Percentiles rank a stretch among this genome's conserved stretches.
These are phyloP conservation scores for Diaporthe australafricana DNA, from an alignment of 2,329 filamentous ascomycete species.

Conservation along the genomic window DNA sequence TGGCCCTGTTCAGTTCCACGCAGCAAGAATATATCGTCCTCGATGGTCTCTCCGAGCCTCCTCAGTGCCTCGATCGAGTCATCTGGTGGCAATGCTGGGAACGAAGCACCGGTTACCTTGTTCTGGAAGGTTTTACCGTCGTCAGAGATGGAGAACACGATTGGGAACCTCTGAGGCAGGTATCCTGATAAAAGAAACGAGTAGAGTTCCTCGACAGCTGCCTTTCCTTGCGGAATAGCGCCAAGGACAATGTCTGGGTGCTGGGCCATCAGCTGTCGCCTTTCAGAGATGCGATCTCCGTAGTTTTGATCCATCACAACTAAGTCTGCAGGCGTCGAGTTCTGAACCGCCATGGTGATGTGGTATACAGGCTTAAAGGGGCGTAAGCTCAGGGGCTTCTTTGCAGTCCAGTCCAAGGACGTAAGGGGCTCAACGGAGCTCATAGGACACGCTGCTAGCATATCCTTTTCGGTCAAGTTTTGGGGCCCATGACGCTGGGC, in stretches of 20 bases:
- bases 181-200: slow-evolving; percentile 58
- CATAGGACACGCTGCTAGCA: slow-evolving; percentile 25
- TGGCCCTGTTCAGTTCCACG: slow-evolving; percentile 56
- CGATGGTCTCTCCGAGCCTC: slow-evolving; percentile 61
- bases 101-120: slow-evolving; percentile 48
- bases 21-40: slow-evolving; percentile 67
- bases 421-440: slow-evolving; percentile 43
- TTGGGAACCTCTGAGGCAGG: slow-evolving; percentile 61
- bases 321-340: slow-evolving; percentile 59
- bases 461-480: neutral
- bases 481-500: neutral
- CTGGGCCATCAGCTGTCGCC: slow-evolving; percentile 52
- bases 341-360: slow-evolving; percentile 64
- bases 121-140: slow-evolving; percentile 53
- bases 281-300: slow-evolving; percentile 53
- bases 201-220: slow-evolving; percentile 61
- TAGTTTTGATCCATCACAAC: slow-evolving; percentile 66
- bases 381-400: slow-evolving; percentile 53
- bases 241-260: slow-evolving; percentile 57
- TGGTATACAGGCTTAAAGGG: slow-evolving; percentile 65
- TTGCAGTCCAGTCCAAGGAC: slow-evolving; percentile 54
- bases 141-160: slow-evolving; percentile 55
- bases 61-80: slow-evolving; percentile 51
- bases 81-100: slow-evolving; percentile 44
- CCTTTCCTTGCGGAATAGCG: slow-evolving; percentile 51